A percentile compares a stretch with the other conserved stretches of the same genome.
phyloP scores from a whole-genome alignment of 1,139 yeast species.

The Kodamaea ohmeri region DNA sequence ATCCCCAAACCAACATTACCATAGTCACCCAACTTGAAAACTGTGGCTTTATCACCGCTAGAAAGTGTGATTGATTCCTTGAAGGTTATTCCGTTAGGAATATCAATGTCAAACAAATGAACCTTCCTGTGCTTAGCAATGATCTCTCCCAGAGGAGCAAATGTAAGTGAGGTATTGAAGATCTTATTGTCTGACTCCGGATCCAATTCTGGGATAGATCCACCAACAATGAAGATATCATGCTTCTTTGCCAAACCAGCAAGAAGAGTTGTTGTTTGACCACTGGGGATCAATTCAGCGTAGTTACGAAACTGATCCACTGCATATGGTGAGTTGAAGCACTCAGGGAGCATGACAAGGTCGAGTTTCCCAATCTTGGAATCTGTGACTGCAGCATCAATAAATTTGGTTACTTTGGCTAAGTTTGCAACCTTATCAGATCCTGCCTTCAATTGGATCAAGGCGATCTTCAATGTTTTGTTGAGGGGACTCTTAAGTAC shows the following conservation, averaged over 20 bases:
- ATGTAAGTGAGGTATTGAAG: conserved; percentile 82
- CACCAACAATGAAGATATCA: conserved; percentile 72
- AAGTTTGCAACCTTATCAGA: conserved; percentile 61
- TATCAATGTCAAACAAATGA: conserved; percentile 87
- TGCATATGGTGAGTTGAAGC: conserved; percentile 94
- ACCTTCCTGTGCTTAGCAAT: conserved; percentile 86
- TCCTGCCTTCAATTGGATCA: conserved; percentile 75
- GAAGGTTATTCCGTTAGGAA: conserved; percentile 84
- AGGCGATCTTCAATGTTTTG: conserved; percentile 57
- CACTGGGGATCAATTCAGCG: conserved; percentile 72
- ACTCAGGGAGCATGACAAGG: conserved; percentile 78
- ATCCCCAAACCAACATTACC: conserved; percentile 88
- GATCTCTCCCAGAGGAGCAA: conserved; percentile 64
- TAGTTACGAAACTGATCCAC: conserved; percentile 82
- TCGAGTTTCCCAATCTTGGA: conserved; percentile 51
- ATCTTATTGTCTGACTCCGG: conserved; percentile 50
- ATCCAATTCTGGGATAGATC: conserved; percentile 81
- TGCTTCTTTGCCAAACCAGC: conserved; percentile 61
- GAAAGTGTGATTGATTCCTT: conserved; percentile 74
- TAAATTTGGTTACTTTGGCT: conserved; percentile 47
- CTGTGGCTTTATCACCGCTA: conserved; percentile 80
- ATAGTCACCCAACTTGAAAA: conserved; percentile 61
- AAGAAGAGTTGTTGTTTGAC: conserved; percentile 64
- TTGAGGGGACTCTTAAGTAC: conserved; percentile 32
- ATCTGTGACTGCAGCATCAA: conserved; percentile 48